A percentile compares a stretch with the other conserved stretches of the same genome.
phyloP scores from a whole-genome alignment of 169 alveolate species.

The Cryptosporidium xiaoi region DNA sequence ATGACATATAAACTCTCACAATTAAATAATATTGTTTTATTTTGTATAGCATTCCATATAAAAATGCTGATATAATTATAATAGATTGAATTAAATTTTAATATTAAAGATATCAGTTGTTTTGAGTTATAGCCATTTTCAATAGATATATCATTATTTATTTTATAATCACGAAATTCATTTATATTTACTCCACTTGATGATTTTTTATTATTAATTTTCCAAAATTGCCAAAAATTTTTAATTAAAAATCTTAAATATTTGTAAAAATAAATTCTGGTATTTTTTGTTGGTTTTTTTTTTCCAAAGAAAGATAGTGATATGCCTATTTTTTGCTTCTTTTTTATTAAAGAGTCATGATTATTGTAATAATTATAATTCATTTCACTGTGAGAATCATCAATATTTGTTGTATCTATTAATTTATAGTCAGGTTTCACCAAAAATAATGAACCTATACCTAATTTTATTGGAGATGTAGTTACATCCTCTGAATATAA shows the following conservation, averaged over 20 bases:
- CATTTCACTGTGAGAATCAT: neutral
- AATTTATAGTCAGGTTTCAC: constrained; percentile 55
- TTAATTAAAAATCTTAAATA: constrained; percentile 12
- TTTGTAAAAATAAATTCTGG: constrained; percentile 30
- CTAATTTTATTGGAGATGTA: constrained; percentile 26
- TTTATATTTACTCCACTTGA: neutral
- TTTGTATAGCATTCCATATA: neutral
- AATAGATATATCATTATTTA: neutral
- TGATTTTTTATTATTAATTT: neutral
- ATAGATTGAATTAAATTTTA: constrained; percentile 10
- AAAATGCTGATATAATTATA: constrained; percentile 23
- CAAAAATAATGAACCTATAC: constrained; percentile 57
- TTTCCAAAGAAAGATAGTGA: constrained; percentile 67
- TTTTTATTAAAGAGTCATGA: neutral
- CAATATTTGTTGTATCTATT: neutral
- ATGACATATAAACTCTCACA: constrained; percentile 11
- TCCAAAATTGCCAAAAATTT: constrained; percentile 16
- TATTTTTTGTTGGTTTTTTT: constrained; percentile 54
- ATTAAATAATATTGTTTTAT: neutral
- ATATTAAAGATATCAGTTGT: constrained; percentile 14
- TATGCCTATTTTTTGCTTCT: constrained; percentile 22
- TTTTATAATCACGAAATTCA: neutral
- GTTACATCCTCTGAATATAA: constrained; percentile 62
- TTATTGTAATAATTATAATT: constrained; percentile 2
- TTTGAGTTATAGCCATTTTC: neutral